A percentile compares a stretch with the other conserved stretches of the same genome.
Conservation (phyloP, 2,329 filamentous ascomycete species). For the Arthroderma uncinatum region DNA sequence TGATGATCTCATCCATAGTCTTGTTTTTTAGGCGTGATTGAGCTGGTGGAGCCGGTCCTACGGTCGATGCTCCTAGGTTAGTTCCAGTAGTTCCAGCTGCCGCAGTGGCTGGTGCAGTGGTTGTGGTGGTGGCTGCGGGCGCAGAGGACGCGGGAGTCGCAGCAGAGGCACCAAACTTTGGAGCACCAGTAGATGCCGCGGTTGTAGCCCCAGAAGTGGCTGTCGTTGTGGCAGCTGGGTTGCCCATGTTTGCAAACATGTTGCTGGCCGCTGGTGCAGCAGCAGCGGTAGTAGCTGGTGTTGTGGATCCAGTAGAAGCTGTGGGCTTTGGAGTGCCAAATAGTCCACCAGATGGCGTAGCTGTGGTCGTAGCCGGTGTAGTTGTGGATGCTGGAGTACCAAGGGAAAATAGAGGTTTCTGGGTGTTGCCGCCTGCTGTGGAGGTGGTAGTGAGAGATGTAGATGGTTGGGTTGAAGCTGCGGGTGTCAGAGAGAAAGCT, state of each 20-base stretch:
- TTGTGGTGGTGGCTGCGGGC: constrained; percentile 17
- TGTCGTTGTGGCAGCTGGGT: constrained; percentile 18
- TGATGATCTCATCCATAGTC: constrained; percentile 98
- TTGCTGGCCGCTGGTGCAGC: constrained; percentile 21
- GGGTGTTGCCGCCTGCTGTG: constrained; percentile 15
- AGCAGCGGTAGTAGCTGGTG: constrained; percentile 26
- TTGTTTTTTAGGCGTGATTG: constrained; percentile 92
- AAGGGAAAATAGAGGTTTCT: constrained; percentile 22
- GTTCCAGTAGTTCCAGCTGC: constrained; percentile 23
- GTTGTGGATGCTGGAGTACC: constrained; percentile 20
- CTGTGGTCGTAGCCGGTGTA: constrained; percentile 7
- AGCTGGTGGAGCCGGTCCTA: constrained; percentile 64
- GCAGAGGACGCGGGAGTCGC: constrained; percentile 20
- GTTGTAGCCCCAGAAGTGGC: constrained; percentile 22
- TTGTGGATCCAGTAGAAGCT: constrained; percentile 20
- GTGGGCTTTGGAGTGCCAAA: constrained; percentile 34
- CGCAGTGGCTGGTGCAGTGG: constrained; percentile 26
- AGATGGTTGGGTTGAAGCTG: constrained; percentile 15
- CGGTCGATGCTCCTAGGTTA: constrained; percentile 59
- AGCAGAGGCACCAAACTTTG: constrained; percentile 13
- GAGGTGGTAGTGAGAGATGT: constrained; percentile 16
- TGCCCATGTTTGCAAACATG: constrained; percentile 15
- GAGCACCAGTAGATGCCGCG: constrained; percentile 16
- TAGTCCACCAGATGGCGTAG: constrained; percentile 19
- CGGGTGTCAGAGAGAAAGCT: constrained; percentile 8